Percentiles rank a stretch among this genome's conserved stretches.
Evolutionary conservation across 1,284 basidiomycete genomes (phyloP).

Genomic region (Ceratobasidium sp.): DNA sequence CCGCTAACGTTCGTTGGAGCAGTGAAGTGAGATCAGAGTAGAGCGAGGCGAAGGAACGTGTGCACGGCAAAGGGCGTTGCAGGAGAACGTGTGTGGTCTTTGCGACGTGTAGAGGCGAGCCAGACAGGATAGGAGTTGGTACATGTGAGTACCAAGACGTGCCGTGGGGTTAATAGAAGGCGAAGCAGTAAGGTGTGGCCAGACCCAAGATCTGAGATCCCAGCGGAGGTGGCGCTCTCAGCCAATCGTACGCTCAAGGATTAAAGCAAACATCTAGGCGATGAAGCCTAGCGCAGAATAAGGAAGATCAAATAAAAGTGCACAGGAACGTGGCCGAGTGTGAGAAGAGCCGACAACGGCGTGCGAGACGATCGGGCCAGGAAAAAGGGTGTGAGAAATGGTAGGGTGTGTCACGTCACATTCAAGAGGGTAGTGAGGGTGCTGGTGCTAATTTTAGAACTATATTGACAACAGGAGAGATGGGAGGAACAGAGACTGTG

Average conservation of each 20-base stretch:
- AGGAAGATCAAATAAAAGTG: neutral
- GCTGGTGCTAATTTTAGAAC: neutral
- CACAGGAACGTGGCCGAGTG: slow-evolving; percentile 26
- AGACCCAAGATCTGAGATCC: neutral
- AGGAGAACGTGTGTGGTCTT: too few species aligned
- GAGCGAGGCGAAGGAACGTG: slow-evolving; percentile 8
- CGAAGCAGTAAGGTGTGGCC: neutral
- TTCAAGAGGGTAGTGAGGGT: neutral
- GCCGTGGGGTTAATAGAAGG: slow-evolving; percentile 20
- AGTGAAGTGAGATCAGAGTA: neutral
- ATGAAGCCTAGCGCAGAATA: neutral
- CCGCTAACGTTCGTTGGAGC: too few species aligned
- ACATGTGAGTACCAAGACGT: neutral
- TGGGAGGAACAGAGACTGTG: slow-evolving; percentile 2
- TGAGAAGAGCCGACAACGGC: slow-evolving; percentile 27
- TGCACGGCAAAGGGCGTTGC: neutral
- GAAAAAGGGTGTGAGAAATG: slow-evolving; percentile 34
- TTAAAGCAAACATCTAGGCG: neutral
- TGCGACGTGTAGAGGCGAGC: too few species aligned
- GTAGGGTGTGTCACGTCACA: slow-evolving; percentile 14
- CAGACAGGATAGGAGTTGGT: too few species aligned
- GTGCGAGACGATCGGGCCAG: slow-evolving; percentile 19
- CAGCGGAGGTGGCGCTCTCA: slow-evolving; percentile 13
- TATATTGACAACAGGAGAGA: neutral
- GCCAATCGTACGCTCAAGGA: neutral